These are phyloP conservation scores for Straminergon stramineum DNA, from an alignment of 225 moss, liverwort and hornwort species.

Conservation along the genomic window DNA sequence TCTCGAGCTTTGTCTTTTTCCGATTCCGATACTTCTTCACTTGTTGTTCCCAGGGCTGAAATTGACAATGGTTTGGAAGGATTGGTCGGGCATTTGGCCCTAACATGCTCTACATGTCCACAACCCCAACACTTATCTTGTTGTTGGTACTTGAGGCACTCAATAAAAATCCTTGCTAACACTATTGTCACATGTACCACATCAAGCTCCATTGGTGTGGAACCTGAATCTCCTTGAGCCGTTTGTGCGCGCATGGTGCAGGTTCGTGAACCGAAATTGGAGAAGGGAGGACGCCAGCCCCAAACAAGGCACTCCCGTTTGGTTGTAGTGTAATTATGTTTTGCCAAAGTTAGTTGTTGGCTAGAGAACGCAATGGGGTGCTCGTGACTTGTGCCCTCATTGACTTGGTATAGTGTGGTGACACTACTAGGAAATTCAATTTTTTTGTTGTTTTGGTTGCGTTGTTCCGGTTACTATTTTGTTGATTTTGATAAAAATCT, in stretches of 20 bases:
- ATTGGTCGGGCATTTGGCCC: background rate
- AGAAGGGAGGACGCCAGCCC: fast-evolving
- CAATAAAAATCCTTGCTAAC: fast-evolving
- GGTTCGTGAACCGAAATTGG: fast-evolving
- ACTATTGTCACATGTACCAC: fast-evolving
- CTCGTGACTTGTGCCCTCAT: no score
- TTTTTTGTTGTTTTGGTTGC: no score
- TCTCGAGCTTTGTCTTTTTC: background rate
- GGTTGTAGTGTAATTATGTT: no score
- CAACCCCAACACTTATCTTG: background rate
- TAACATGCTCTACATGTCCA: fast-evolving
- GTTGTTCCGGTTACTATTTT: no score
- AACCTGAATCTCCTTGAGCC: fast-evolving
- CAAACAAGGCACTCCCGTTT: no score
- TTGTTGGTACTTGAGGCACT: fast-evolving
- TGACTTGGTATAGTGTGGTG: no score
- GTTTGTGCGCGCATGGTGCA: fast-evolving
- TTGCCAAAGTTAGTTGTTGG: no score
- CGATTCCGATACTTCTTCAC: fast-evolving
- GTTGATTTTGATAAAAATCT: no score
- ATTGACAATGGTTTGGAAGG: background rate
- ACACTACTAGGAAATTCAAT: no score
- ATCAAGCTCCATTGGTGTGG: no score
- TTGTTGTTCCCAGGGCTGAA: fast-evolving
- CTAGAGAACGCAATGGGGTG: no score